These are phyloP conservation scores for Podila horticola DNA, from an alignment of 192 early-diverging fungal species.

Conservation along the genomic window DNA sequence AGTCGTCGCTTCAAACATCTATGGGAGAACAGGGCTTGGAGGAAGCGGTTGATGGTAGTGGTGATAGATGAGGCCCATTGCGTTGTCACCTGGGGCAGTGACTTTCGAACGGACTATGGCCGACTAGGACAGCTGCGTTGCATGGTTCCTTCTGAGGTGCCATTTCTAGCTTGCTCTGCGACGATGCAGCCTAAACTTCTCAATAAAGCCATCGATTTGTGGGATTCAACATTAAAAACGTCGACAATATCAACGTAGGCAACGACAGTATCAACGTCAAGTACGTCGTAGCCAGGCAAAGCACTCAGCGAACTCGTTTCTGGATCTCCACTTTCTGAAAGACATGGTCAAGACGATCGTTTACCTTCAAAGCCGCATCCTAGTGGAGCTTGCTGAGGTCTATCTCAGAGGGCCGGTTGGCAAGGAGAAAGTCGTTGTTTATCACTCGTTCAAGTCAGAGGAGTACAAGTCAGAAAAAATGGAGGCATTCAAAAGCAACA, in stretches of 20 bases:
- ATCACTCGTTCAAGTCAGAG: neutral
- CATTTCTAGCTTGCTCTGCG: constrained; percentile 17
- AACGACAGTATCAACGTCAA: neutral
- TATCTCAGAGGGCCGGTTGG: neutral
- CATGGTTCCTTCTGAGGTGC: neutral
- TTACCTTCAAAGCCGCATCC: neutral
- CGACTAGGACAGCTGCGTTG: constrained; percentile 5
- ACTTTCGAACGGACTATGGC: constrained; percentile 5
- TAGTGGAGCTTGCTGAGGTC: neutral
- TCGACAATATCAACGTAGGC: neutral
- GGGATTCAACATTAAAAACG: constrained; percentile 1
- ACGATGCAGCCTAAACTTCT: constrained; percentile 1
- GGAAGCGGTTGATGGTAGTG: constrained; percentile 1
- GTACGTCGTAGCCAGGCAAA: constrained; percentile 1
- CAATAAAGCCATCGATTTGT: neutral
- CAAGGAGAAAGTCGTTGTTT: neutral
- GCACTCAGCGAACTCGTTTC: neutral
- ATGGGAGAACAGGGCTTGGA: constrained; percentile 17
- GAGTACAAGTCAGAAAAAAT: neutral
- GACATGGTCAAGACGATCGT: neutral
- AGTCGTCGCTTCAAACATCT: constrained; percentile 9
- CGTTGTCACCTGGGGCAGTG: constrained; percentile 6
- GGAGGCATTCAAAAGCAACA: constrained; percentile 4
- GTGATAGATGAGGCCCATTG: constrained; percentile 29
- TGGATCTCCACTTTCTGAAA: neutral